phyloP scores from a whole-genome alignment of 306 rosid species.

The Casuarina glauca region DNA sequence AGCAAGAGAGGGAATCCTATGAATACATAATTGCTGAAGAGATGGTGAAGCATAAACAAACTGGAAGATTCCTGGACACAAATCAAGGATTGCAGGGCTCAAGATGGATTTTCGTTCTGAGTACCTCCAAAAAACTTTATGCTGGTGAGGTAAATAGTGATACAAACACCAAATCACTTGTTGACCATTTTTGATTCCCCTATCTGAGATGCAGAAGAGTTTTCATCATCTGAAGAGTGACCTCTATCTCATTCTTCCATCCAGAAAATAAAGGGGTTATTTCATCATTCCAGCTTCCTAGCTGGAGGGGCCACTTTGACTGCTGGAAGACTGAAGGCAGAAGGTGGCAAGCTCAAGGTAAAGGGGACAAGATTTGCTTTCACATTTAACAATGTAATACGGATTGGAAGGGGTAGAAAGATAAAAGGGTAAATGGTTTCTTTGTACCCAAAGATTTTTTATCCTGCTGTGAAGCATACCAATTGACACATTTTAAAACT shows the following conservation, averaged over 20 bases:
- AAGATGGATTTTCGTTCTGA: slow-evolving; percentile 49
- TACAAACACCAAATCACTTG: not conserved
- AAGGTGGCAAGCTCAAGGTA: slow-evolving; percentile 44
- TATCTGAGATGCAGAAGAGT: not conserved
- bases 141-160: slow-evolving; percentile 32
- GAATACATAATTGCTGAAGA: slow-evolving; percentile 40
- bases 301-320: slow-evolving; percentile 49
- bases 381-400: not conserved
- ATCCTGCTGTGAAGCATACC: not conserved
- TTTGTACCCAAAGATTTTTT: not conserved
- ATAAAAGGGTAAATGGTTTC: not conserved
- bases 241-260: not conserved
- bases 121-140: slow-evolving; percentile 34
- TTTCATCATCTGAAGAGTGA: not conserved
- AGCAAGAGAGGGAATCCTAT: slow-evolving; percentile 41
- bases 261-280: slow-evolving; percentile 45
- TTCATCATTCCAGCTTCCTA: slow-evolving; percentile 59
- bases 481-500: not conserved
- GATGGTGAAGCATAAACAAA: slow-evolving; percentile 31
- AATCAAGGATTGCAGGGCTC: slow-evolving; percentile 21
- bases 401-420: not conserved
- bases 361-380: not conserved
- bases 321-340: slow-evolving; percentile 42
- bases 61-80: slow-evolving; percentile 37
- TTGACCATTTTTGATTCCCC: not conserved